Conservation (phyloP, 441 rosid species). For the Omphalea diandra region DNA sequence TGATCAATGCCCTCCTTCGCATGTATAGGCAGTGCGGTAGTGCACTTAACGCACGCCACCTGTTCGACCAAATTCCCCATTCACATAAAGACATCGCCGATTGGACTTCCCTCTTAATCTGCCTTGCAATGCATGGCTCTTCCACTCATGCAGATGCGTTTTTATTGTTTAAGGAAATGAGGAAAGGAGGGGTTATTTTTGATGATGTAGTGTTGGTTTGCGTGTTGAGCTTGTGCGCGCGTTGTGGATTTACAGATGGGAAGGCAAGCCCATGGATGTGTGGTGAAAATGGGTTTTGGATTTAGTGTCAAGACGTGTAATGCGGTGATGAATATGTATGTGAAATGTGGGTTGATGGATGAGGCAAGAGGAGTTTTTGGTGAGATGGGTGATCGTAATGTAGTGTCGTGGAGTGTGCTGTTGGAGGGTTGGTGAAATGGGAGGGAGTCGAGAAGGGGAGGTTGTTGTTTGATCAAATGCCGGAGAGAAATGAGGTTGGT, state of each 20-base stretch:
- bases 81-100: conserved; percentile 58
- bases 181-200: conserved; percentile 30
- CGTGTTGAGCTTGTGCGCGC: conserved; percentile 46
- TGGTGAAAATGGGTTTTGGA: conserved; percentile 54
- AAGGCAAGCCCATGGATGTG: conserved; percentile 52
- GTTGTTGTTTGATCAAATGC: conserved; percentile 59
- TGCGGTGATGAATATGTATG: conserved; percentile 69
- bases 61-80: conserved; percentile 73
- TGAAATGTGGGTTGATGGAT: conserved; percentile 51
- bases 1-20: conserved; percentile 60
- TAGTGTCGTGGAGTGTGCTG: conserved; percentile 73
- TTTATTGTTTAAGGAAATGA: conserved; percentile 49
- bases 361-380: conserved; percentile 46
- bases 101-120: conserved; percentile 66
- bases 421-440: conserved; percentile 64
- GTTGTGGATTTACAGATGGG: conserved; percentile 48
- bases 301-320: conserved; percentile 49
- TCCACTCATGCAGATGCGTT: conserved; percentile 32
- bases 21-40: conserved; percentile 49
- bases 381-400: conserved; percentile 51
- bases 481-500: conserved; percentile 65
- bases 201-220: conserved; percentile 61
- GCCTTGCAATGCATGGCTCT: conserved; percentile 38
- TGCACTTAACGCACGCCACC: conserved; percentile 37
- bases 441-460: conserved; percentile 64